A percentile compares a stretch with the other conserved stretches of the same genome.
Conservation (phyloP, 225 moss, liverwort and hornwort genomes). For the Straminergon stramineum region DNA sequence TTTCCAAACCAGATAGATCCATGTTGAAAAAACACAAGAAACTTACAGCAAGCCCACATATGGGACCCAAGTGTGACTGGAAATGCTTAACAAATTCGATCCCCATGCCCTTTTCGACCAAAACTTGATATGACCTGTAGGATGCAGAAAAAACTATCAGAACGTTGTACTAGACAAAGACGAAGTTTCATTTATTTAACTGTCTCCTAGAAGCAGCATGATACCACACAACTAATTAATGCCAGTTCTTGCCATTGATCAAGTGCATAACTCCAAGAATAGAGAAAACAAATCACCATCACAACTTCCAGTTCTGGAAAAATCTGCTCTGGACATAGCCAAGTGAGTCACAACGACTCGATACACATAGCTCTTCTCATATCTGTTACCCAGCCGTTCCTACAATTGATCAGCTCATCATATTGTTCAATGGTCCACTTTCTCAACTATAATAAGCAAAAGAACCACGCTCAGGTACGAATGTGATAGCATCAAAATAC, state of each 20-base stretch:
- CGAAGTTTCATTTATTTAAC: not conserved
- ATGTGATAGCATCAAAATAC: not conserved
- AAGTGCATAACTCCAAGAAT: not conserved
- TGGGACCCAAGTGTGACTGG: slow-evolving; percentile 87
- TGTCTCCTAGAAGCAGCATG: not conserved
- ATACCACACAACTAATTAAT: not conserved
- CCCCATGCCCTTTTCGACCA: slow-evolving; percentile 93
- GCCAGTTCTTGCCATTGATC: not conserved
- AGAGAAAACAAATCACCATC: slow-evolving; percentile 49
- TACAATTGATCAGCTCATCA: too few relatives aligned
- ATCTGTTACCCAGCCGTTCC: too few relatives aligned
- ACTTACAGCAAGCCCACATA: slow-evolving; percentile 74
- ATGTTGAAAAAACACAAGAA: not conserved
- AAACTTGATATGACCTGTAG: slow-evolving; percentile 86
- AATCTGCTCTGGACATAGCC: slow-evolving; percentile 32
- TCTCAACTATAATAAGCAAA: not conserved
- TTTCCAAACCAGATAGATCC: not conserved
- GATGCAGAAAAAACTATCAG: not conserved
- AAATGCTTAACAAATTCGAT: slow-evolving; percentile 99
- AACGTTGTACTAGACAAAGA: not conserved
- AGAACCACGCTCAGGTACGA: not conserved
- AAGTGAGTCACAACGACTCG: too few relatives aligned
- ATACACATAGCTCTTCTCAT: too few relatives aligned
- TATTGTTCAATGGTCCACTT: not conserved
- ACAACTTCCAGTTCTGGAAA: slow-evolving; percentile 91